phyloP scores from a whole-genome alignment of 306 rosid genomes.

The Rosa multiflora region DNA sequence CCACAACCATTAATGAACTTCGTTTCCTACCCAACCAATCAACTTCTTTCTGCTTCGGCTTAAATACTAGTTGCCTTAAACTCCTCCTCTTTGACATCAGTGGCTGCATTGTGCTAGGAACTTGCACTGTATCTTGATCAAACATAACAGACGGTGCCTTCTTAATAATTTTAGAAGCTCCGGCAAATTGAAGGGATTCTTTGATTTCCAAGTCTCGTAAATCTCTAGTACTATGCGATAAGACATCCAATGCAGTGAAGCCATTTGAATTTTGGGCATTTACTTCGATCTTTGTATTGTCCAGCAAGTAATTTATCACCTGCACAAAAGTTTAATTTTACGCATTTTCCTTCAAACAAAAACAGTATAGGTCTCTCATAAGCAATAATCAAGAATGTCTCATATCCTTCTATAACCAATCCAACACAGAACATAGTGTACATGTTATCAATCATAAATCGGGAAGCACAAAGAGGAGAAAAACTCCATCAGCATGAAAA shows the following conservation, averaged over 20 bases:
- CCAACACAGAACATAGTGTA: background rate
- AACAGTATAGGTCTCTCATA: background rate
- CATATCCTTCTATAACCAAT: background rate
- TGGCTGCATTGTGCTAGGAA: slow-evolving; percentile 11
- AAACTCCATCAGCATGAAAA: background rate
- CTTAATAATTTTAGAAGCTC: slow-evolving; percentile 5
- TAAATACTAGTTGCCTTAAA: slow-evolving; percentile 14
- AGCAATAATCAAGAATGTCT: background rate
- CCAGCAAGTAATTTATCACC: slow-evolving; percentile 24
- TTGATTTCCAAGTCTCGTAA: slow-evolving; percentile 29
- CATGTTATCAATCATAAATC: background rate
- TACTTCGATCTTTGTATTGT: slow-evolving; percentile 26
- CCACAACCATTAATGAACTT: slow-evolving; percentile 29
- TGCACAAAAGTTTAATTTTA: slow-evolving; percentile 13
- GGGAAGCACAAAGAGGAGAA: background rate
- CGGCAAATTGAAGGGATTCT: slow-evolving; percentile 22
- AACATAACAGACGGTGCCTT: slow-evolving; percentile 5
- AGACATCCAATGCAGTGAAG: slow-evolving; percentile 25
- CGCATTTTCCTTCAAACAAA: background rate
- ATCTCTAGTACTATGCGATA: slow-evolving; percentile 27
- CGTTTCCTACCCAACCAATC: slow-evolving; percentile 37
- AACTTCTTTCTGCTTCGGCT: background rate
- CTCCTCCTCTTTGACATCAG: slow-evolving; percentile 18
- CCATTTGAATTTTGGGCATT: slow-evolving; percentile 30
- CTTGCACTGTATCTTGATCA: slow-evolving; percentile 8